Percentiles rank a stretch among this genome's conserved stretches.
These are phyloP conservation scores for Tilletia horrida DNA, from an alignment of 1,284 basidiomycete species.

Conservation along the genomic window DNA sequence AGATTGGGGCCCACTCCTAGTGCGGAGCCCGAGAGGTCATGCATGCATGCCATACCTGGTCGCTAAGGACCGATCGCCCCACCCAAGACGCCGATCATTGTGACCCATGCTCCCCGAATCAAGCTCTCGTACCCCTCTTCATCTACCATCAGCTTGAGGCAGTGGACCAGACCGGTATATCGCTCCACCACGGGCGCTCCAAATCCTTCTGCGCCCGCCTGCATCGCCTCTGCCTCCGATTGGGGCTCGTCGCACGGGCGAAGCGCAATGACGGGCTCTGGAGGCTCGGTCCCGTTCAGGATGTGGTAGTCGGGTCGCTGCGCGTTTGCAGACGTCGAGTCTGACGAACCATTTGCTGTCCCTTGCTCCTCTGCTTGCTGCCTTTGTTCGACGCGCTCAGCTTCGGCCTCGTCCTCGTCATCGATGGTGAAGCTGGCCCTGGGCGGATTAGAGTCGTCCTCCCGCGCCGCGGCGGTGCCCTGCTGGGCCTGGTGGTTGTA, in stretches of 20 bases:
- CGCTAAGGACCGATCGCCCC: neutral
- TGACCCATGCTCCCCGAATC: slow-evolving; percentile 47
- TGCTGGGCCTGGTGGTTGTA: slow-evolving; percentile 47
- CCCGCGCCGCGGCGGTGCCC: slow-evolving; percentile 26
- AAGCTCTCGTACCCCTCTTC: slow-evolving; percentile 52
- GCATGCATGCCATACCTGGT: no score
- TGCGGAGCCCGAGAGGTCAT: no score
- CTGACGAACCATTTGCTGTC: neutral
- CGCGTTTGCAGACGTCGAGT: neutral
- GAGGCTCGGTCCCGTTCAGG: slow-evolving; percentile 35
- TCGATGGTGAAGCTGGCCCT: slow-evolving; percentile 45
- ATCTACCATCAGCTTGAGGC: slow-evolving; percentile 50
- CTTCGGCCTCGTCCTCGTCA: slow-evolving; percentile 33
- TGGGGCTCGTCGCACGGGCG: slow-evolving; percentile 46
- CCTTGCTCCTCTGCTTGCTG: neutral
- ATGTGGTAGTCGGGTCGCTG: slow-evolving; percentile 18
- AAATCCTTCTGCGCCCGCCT: slow-evolving; percentile 34
- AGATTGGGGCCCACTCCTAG: no score
- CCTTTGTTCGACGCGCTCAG: neutral
- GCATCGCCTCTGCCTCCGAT: slow-evolving; percentile 32
- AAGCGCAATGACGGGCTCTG: slow-evolving; percentile 51
- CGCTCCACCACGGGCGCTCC: slow-evolving; percentile 47
- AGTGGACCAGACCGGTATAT: slow-evolving; percentile 46
- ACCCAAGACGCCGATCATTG: slow-evolving; percentile 29
- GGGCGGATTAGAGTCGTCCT: slow-evolving; percentile 23